Percentiles rank a stretch among this genome's conserved stretches.
These are phyloP conservation scores for Kernera saxatilis DNA, from an alignment of 345 rosid species.

Conservation along the genomic window DNA sequence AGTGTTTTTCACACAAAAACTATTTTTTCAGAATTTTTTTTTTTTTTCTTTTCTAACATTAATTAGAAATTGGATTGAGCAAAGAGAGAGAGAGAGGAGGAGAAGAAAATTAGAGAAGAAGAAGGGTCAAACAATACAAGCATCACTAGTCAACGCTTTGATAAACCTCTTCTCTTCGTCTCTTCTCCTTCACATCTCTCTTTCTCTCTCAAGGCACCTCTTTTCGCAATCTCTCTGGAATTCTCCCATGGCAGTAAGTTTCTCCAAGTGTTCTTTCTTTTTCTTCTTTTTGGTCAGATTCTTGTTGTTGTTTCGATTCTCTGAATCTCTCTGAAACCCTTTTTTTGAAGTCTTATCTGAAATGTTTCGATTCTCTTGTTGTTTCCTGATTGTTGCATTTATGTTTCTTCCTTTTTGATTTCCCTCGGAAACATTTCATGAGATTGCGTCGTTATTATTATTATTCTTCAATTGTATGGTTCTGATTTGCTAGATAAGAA, in stretches of 20 bases:
- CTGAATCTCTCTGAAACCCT: not conserved
- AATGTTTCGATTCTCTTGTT: conserved; percentile 3
- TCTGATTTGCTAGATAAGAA: conserved; percentile 2
- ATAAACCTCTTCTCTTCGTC: conserved; percentile 30
- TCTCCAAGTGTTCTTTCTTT: not conserved
- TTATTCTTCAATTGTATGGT: not conserved
- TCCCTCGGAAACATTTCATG: not conserved
- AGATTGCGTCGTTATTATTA: not conserved
- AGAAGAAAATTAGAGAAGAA: not conserved
- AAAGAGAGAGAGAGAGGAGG: conserved; percentile 1
- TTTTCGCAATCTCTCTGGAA: conserved; percentile 1
- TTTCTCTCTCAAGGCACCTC: conserved; percentile 6
- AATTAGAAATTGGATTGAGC: not conserved
- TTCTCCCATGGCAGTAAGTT: conserved; percentile 61
- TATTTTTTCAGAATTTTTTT: not conserved
- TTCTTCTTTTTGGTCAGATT: not conserved
- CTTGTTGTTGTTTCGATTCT: not conserved
- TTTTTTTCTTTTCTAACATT: not conserved
- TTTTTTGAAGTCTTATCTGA: not conserved
- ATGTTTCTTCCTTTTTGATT: not conserved
- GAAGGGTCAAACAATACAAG: conserved; percentile 44
- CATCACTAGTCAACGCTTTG: conserved; percentile 60
- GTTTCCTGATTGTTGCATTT: not conserved
- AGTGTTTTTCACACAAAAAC: not conserved
- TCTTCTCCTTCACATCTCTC: conserved; percentile 21